Conservation (phyloP, 306 rosid genomes). For the Biancaea sappan region DNA sequence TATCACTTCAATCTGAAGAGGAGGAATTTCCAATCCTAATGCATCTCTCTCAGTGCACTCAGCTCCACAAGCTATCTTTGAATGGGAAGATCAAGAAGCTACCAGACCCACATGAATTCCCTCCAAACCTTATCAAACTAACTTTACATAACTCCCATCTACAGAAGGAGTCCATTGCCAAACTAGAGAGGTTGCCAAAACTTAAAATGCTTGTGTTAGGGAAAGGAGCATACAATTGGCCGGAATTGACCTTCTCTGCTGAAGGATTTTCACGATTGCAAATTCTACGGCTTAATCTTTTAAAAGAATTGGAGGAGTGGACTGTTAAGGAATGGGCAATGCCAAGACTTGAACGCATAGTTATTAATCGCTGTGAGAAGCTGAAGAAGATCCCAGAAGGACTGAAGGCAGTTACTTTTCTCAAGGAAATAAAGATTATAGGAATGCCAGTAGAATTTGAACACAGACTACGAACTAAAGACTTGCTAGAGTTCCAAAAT, state of each 20-base stretch:
- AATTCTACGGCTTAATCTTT: constrained; percentile 41
- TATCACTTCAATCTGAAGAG: constrained; percentile 49
- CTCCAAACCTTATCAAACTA: constrained; percentile 45
- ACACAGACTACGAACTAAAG: constrained; percentile 45
- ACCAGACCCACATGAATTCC: constrained; percentile 53
- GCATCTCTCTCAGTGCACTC: constrained; percentile 47
- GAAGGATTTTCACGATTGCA: constrained; percentile 46
- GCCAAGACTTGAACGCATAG: constrained; percentile 40
- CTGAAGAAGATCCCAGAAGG: constrained; percentile 51
- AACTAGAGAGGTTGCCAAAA: constrained; percentile 49
- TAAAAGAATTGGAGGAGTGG: constrained; percentile 57
- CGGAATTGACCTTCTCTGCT: constrained; percentile 38
- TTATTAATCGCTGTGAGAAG: constrained; percentile 52
- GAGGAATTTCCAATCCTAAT: constrained; percentile 51
- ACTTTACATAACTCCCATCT: constrained; percentile 46
- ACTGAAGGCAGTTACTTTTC: constrained; percentile 38
- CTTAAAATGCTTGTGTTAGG: constrained; percentile 48
- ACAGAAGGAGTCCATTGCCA: constrained; percentile 50
- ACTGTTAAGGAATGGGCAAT: constrained; percentile 40
- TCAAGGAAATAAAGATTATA: constrained; percentile 43
- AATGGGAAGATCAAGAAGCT: constrained; percentile 48
- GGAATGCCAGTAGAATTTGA: constrained; percentile 59
- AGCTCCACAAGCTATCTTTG: constrained; percentile 47
- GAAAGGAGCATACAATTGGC: constrained; percentile 42
- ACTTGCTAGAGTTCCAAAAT: constrained; percentile 38